phyloP scores from a whole-genome alignment of 2,329 filamentous ascomycete species.

The Cladosporium halotolerans region DNA sequence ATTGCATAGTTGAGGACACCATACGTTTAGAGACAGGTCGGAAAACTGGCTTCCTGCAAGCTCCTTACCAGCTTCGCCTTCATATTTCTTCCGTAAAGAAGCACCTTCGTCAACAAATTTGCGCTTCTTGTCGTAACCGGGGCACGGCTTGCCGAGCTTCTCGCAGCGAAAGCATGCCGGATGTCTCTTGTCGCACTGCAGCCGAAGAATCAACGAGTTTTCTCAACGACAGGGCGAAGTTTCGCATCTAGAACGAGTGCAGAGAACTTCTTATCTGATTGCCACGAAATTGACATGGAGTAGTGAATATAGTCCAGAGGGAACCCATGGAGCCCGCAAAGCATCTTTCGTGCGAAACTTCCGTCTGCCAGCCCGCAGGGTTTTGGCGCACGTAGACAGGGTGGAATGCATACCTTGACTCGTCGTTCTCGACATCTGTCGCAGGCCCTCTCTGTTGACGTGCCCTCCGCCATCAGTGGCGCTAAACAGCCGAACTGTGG shows the following conservation, averaged over 20 bases:
- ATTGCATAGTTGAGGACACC: not conserved
- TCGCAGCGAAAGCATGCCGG: conserved; percentile 29
- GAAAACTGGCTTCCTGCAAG: conserved; percentile 6
- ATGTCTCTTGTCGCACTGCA: conserved; percentile 28
- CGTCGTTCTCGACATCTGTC: conserved; percentile 30
- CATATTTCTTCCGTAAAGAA: conserved; percentile 28
- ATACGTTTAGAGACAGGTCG: conserved; percentile 10
- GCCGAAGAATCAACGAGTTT: not conserved
- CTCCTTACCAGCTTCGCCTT: conserved; percentile 1
- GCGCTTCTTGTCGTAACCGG: conserved; percentile 31
- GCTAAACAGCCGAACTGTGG: conserved; percentile 5
- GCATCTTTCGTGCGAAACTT: too few relatives aligned
- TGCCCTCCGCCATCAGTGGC: conserved; percentile 2
- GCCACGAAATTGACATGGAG: too few relatives aligned
- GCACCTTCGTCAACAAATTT: conserved; percentile 32
- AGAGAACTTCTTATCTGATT: too few relatives aligned
- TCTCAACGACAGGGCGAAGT: not conserved
- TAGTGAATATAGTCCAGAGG: not conserved
- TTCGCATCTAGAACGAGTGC: too few relatives aligned
- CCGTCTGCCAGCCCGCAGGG: too few relatives aligned
- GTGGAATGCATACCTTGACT: conserved; percentile 24
- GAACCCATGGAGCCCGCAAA: not conserved
- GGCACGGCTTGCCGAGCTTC: conserved; percentile 31
- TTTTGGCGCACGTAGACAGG: not conserved
- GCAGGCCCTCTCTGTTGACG: conserved; percentile 24